Base-by-base conservation (phyloP, 805 yeast species). In the Starmerella stigmatis region DNA sequence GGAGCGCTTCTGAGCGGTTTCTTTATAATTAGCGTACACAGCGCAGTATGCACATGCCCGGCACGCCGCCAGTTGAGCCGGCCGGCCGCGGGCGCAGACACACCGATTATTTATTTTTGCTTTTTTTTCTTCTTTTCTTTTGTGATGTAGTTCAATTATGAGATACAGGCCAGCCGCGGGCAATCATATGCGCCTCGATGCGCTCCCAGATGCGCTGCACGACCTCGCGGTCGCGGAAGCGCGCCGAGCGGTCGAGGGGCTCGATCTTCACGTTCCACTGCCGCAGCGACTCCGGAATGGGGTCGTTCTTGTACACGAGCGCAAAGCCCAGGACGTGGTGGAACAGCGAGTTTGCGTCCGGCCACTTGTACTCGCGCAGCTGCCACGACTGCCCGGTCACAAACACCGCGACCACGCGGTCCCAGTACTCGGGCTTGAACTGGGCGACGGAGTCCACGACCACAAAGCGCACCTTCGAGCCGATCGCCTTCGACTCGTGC, bases 331-430 rank as follows among this genome's bases (percentile, higher is more conserved):
- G 78, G 53, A 82, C 82, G 54, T 76, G 78, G 58, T 81, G 92
- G 64, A 92, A 92, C 52, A 92, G 69, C 35, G 69, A 69, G 48
- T 81, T 77, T 2, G 98, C 96, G 44, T 79, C 76, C 31, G 77
- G 71, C 77, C 86, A 81, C 60, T 81, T 82, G 64, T 89, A 92
- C 57, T 78, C 76, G 59, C 83, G 76, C 66, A 92, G 85, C 66
- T 92, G 99, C 99, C 99, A 92, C 44, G 79, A 71, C 66, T 92
- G 98, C 11, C 99, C 99, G 10, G 96, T 89, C 15, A 96, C 89
- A 67, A 92, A 81, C 30, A 92, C 83, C 0, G 94, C 96, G 40
- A 89, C 84, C 1, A 92, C 96, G 48, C 98, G 74, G 59, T 86
- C 94, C 99, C 99, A 92, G 65, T 92, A 86, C 62, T 92, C 97